Percentiles rank a stretch among this genome's conserved stretches.
Conservation (phyloP, 306 rosid species). For the Sechiopsis laciniata region DNA sequence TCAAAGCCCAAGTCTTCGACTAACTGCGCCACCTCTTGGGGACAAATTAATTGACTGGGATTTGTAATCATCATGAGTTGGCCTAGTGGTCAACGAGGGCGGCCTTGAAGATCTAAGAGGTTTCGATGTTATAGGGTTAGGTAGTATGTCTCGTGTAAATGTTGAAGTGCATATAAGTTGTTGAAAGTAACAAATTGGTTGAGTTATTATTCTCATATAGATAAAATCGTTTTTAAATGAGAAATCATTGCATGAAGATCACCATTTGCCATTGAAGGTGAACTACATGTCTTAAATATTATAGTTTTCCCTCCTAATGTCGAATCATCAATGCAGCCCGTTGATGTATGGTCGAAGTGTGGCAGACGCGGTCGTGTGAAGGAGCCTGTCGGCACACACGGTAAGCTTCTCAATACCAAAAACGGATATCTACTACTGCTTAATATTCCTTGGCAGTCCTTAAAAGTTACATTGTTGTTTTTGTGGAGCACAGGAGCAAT, state of each 20-base stretch:
- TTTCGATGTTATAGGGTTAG: too few species aligned
- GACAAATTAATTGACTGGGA: too few species aligned
- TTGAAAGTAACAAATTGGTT: too few species aligned
- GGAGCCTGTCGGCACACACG: constrained; percentile 97
- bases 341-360: constrained; percentile 72
- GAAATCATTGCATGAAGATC: neutral
- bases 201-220: too few species aligned
- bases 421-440: neutral
- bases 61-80: too few species aligned
- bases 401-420: constrained; percentile 30
- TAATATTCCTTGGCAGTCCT: neutral
- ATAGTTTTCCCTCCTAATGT: neutral
- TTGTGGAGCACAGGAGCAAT: constrained; percentile 49
- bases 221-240: neutral
- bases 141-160: too few species aligned
- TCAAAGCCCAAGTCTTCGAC: too few species aligned
- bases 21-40: too few species aligned
- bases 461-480: neutral
- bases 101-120: too few species aligned
- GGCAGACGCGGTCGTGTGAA: constrained; percentile 91
- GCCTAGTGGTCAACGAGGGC: too few species aligned
- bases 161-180: too few species aligned
- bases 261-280: neutral
- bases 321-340: constrained; percentile 60
- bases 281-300: neutral